Conservation (phyloP, 345 rosid genomes). For the Trapa bicornis region DNA sequence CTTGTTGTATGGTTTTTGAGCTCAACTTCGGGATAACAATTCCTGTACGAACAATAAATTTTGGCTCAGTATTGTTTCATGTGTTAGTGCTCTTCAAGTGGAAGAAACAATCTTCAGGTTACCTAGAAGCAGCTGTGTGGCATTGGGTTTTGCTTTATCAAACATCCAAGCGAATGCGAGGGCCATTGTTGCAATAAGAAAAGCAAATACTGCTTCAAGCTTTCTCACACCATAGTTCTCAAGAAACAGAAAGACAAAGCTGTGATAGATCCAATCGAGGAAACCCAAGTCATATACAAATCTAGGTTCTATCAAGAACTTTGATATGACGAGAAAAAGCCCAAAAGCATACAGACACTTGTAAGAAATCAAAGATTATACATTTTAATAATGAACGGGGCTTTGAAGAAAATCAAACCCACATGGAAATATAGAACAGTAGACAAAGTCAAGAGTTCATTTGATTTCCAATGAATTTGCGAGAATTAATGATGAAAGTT, state of each 20-base stretch:
- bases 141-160: constrained; percentile 25
- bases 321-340: not conserved
- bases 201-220: constrained; percentile 31
- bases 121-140: constrained; percentile 26
- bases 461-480: not conserved
- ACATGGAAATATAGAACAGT: not conserved
- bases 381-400: not conserved
- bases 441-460: not conserved
- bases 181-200: constrained; percentile 30
- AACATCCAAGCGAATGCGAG: constrained; percentile 37
- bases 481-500: not conserved
- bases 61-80: not conserved
- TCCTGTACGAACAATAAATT: constrained; percentile 1
- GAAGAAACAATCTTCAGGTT: not conserved
- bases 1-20: constrained; percentile 14
- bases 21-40: constrained; percentile 14
- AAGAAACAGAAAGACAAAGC: constrained; percentile 31
- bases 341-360: not conserved
- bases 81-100: not conserved
- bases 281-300: not conserved
- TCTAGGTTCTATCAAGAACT: not conserved
- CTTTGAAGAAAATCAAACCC: not conserved
- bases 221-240: constrained; percentile 40
- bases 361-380: not conserved
- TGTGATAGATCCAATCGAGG: constrained; percentile 7